Evolutionary conservation across 495 filamentous ascomycete genomes (phyloP).

Genomic region (Annulohypoxylon nitens): DNA sequence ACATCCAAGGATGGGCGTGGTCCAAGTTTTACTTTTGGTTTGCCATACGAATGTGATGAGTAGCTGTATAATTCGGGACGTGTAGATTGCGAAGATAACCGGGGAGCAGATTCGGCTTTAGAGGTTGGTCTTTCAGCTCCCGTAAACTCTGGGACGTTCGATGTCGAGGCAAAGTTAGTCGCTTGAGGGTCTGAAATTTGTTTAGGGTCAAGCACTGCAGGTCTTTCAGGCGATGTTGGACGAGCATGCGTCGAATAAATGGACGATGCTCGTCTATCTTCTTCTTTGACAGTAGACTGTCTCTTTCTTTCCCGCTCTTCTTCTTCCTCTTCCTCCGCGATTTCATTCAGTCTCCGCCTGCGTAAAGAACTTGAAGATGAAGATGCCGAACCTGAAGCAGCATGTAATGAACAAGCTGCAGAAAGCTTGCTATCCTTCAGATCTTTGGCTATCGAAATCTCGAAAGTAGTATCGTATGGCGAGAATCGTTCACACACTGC

Average conservation of each 20-base stretch:
- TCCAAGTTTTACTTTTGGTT: constrained; percentile 84
- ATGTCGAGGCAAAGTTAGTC: constrained; percentile 56
- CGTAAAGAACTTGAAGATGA: constrained; percentile 87
- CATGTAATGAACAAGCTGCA: constrained; percentile 89
- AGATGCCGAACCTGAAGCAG: constrained; percentile 86
- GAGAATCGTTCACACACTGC: constrained; percentile 86
- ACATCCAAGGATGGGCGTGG: constrained; percentile 83
- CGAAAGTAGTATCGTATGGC: constrained; percentile 86
- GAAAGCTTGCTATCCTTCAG: constrained; percentile 89
- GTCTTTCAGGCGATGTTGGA: constrained; percentile 36
- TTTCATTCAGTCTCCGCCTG: constrained; percentile 83
- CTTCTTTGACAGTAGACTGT: constrained; percentile 61
- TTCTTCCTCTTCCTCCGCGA: constrained; percentile 85
- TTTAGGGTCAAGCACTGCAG: constrained; percentile 39
- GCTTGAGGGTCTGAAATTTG: constrained; percentile 53
- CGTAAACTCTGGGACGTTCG: constrained; percentile 56
- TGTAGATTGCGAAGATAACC: constrained; percentile 74
- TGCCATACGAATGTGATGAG: constrained; percentile 66
- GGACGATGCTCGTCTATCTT: constrained; percentile 50
- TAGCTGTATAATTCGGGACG: constrained; percentile 74
- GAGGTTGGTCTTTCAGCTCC: constrained; percentile 56
- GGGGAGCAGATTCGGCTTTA: constrained; percentile 55
- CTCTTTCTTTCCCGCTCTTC: constrained; percentile 63
- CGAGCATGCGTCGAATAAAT: constrained; percentile 40
- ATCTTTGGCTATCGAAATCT: constrained; percentile 78